A percentile compares a stretch with the other conserved stretches of the same genome.
Evolutionary conservation across 2,329 filamentous ascomycete genomes (phyloP).

Genomic region (Samsoniella hepiali): DNA sequence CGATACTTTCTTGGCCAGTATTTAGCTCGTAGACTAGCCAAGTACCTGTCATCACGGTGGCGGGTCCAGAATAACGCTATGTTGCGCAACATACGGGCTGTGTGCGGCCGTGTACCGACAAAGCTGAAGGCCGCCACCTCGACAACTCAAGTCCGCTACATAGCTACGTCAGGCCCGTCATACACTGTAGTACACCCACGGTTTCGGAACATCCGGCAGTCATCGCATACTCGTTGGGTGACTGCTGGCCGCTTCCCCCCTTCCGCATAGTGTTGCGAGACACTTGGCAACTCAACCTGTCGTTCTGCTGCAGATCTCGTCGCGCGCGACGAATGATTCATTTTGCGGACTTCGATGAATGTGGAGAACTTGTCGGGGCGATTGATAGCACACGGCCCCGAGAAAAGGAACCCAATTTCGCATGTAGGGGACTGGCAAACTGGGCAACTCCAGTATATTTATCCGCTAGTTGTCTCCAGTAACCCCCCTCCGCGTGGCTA

Average conservation of each 20-base stretch:
- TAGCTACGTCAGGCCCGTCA: no score
- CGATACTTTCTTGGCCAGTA: neutral
- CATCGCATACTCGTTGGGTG: neutral
- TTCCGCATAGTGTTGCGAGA: neutral
- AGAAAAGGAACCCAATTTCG: neutral
- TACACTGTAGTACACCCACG: neutral
- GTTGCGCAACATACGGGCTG: neutral
- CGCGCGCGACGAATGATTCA: neutral
- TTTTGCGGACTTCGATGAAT: conserved; percentile 2
- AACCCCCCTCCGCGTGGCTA: neutral
- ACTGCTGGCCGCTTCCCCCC: neutral
- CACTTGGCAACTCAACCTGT: neutral
- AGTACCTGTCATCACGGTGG: neutral
- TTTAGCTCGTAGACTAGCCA: neutral
- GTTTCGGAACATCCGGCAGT: neutral
- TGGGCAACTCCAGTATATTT: neutral
- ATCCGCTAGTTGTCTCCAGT: neutral
- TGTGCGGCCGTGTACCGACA: no score
- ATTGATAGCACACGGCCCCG: conserved; percentile 6
- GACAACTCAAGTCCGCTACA: no score
- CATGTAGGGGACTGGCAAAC: neutral
- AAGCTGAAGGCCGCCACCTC: no score
- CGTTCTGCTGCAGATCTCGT: neutral
- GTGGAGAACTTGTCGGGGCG: conserved; percentile 3
- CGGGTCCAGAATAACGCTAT: neutral